These are phyloP conservation scores for Acarospora socialis DNA, from an alignment of 2,329 filamentous ascomycete genomes.

Conservation along the genomic window DNA sequence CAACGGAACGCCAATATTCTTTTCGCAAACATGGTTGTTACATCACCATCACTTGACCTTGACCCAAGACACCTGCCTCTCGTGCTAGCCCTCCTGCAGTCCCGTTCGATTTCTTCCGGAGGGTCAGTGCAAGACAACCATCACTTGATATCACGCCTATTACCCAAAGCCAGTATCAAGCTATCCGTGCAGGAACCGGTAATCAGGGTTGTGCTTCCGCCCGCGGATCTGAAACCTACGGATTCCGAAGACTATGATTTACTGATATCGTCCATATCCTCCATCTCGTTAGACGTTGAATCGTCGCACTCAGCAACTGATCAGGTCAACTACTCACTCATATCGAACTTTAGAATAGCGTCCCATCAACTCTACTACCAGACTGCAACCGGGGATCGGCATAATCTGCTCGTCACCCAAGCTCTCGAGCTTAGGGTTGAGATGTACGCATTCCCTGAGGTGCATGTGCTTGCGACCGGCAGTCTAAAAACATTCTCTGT, in stretches of 20 bases:
- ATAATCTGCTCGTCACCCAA: constrained; percentile 78
- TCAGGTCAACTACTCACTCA: constrained; percentile 74
- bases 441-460: constrained; percentile 69
- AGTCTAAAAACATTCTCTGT: constrained; percentile 76
- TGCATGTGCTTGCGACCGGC: constrained; percentile 66
- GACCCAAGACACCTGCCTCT: constrained; percentile 85
- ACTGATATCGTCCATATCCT: constrained; percentile 88
- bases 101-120: constrained; percentile 22
- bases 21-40: constrained; percentile 91
- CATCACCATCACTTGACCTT: constrained; percentile 85
- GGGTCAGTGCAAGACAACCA: constrained; percentile 31
- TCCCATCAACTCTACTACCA: constrained; percentile 92
- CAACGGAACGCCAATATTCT: constrained; percentile 93
- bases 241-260: constrained; percentile 79
- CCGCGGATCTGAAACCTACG: constrained; percentile 39
- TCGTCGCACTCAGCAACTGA: constrained; percentile 83
- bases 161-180: constrained; percentile 90
- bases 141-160: constrained; percentile 71
- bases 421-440: constrained; percentile 76
- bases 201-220: constrained; percentile 71
- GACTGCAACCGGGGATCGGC: constrained; percentile 64
- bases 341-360: constrained; percentile 67
- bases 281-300: constrained; percentile 81
- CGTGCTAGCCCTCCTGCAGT: constrained; percentile 59
- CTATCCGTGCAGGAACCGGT: constrained; percentile 96